phyloP scores from a whole-genome alignment of 495 filamentous ascomycete species.

The Lepidopterella palustris region DNA sequence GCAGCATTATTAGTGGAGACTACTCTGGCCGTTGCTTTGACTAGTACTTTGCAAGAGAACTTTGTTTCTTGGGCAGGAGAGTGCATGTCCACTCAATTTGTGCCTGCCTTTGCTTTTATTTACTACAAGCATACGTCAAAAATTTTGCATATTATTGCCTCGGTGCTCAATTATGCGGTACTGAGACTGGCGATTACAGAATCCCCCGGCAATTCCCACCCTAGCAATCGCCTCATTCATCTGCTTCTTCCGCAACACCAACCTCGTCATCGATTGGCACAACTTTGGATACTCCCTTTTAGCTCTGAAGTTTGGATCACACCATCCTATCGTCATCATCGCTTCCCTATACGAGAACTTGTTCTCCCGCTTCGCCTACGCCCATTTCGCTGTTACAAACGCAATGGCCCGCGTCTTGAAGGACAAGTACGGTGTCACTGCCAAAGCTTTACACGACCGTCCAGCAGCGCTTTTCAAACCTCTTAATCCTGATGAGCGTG shows the following conservation, averaged over 20 bases:
- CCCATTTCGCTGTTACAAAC: slow-evolving; percentile 79
- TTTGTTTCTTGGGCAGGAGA: too few relatives aligned
- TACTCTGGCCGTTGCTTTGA: too few relatives aligned
- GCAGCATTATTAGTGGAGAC: too few relatives aligned
- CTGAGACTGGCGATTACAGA: slow-evolving; percentile 46
- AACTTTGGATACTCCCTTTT: slow-evolving; percentile 98
- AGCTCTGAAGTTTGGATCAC: slow-evolving; percentile 53
- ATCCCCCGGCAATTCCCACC: slow-evolving; percentile 91
- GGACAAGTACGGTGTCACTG: slow-evolving; percentile 51
- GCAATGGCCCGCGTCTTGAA: slow-evolving; percentile 75
- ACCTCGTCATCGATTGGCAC: slow-evolving; percentile 93
- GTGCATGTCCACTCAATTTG: too few relatives aligned
- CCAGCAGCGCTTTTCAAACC: slow-evolving; percentile 77
- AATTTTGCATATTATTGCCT: too few relatives aligned
- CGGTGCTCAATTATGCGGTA: too few relatives aligned
- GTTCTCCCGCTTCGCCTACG: slow-evolving; percentile 60
- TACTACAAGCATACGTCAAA: too few relatives aligned
- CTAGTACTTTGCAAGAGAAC: slow-evolving; percentile 1
- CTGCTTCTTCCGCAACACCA: slow-evolving; percentile 71
- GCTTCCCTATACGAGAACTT: slow-evolving; percentile 69
- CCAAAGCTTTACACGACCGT: slow-evolving; percentile 73
- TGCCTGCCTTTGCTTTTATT: too few relatives aligned
- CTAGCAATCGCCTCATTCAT: slow-evolving; percentile 65
- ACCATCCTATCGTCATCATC: slow-evolving; percentile 69
- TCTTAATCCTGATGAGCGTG: slow-evolving; percentile 47